Evolutionary conservation across 805 yeast genomes (phyloP).

Genomic region (Saccharomycodes ludwigii): DNA sequence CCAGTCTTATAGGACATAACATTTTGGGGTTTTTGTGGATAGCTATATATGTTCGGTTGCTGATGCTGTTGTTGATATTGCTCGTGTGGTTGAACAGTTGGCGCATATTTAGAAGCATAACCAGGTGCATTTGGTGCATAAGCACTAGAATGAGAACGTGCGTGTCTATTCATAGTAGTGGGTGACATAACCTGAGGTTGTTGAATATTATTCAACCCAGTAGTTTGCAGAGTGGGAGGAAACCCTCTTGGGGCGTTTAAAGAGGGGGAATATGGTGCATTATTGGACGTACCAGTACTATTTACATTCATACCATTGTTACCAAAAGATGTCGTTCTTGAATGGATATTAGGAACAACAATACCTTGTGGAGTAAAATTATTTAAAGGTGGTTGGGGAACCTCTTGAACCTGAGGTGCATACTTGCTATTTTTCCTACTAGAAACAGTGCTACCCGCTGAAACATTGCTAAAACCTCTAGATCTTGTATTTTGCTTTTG

Average conservation of each 20-base stretch:
- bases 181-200: constrained; percentile 9
- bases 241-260: constrained; percentile 2
- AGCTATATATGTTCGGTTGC: constrained; percentile 1
- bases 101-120: constrained; percentile 27
- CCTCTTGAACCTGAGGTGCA: background rate
- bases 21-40: too few relatives aligned
- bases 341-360: too few relatives aligned
- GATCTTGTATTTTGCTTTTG: constrained; percentile 7
- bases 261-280: constrained; percentile 3
- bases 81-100: constrained; percentile 24
- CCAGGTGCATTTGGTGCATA: constrained; percentile 20
- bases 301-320: too few relatives aligned
- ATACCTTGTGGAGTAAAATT: too few relatives aligned
- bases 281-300: background rate
- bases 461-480: constrained; percentile 16
- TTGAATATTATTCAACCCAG: constrained; percentile 1
- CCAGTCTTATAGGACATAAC: too few relatives aligned
- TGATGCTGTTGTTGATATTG: constrained; percentile 12
- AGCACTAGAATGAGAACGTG: constrained; percentile 21
- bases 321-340: too few relatives aligned
- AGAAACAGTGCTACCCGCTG: constrained; percentile 10
- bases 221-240: constrained; percentile 7
- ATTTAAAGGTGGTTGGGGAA: too few relatives aligned
- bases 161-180: constrained; percentile 10
- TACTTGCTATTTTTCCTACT: constrained; percentile 4